Evolutionary conservation across 2,329 filamentous ascomycete genomes (phyloP), one percentile per base, ranked within the genome.

Genomic region (Trichoderma citrinoviride): DNA sequence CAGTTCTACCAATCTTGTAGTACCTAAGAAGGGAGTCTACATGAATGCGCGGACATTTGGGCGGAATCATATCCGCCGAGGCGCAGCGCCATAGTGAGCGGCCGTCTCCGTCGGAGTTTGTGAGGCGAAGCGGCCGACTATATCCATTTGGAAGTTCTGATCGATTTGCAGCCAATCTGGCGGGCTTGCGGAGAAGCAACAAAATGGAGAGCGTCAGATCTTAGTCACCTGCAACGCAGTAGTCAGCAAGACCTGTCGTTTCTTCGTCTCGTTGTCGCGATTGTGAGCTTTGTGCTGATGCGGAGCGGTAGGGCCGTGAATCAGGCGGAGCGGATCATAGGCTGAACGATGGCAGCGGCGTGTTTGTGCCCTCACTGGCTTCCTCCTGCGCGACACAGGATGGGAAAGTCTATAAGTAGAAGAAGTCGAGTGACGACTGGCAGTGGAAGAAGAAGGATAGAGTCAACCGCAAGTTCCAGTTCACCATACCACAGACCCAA

Each of bases 321-420:
- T n/a, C 15, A 17, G 8, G 58, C 47, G 58, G 58, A 61, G 58
- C 58, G 58, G 58, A 61, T 25, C 53, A 53, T 2, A 37, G 5
- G 21, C 6, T 10, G 12, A 44, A 5, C 3, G 7, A 21, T 15
- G 47, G 7, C 41, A 8, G 33, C 17, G 33, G 33, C 12, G 33
- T 37, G 33, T 37, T 37, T 21, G n/a, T 15, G 23, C 10, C 37
- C 10, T 27, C 17, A 29, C 55, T 19, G 37, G 12, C 5, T 6
- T 17, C 12, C 29, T 15, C 23, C 6, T n/a, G 25, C 17, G n/a
- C 17, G n/a, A 10, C 8, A 19, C 25, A 2, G 47, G 33, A 41
- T 41, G 14, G n/a, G 12, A 21, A 25, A 44, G 47, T 33, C 33
- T 53, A 61, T 44, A 61, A 61, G 27, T 50, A 61, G 3, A 3